Conservation (phyloP, 2,329 filamentous ascomycete genomes). For the Sporothrix schenckii region DNA sequence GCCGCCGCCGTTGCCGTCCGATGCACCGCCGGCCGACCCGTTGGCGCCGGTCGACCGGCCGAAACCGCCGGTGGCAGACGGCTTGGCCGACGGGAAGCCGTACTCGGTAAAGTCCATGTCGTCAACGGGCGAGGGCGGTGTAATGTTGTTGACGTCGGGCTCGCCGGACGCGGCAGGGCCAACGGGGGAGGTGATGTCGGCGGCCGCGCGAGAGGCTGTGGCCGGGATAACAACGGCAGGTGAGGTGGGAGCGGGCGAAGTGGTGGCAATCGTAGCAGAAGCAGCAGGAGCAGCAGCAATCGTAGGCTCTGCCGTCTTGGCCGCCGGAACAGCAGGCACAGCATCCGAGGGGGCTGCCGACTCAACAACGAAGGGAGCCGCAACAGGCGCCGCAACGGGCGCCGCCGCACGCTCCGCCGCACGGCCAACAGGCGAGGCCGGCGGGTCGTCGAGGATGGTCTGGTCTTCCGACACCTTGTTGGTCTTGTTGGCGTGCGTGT, state of each 20-base stretch:
- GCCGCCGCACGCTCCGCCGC: not conserved
- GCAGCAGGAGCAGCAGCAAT: too few species aligned
- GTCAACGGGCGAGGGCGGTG: constrained; percentile 46
- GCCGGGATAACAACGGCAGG: not conserved
- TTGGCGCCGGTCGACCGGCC: constrained; percentile 29
- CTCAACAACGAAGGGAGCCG: not conserved
- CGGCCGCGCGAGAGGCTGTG: not conserved
- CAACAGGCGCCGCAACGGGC: not conserved
- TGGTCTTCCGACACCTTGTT: not conserved
- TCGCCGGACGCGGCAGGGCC: not conserved
- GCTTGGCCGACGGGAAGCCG: constrained; percentile 11
- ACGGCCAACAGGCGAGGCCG: constrained; percentile 10
- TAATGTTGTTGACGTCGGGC: constrained; percentile 9
- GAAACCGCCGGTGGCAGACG: constrained; percentile 32
- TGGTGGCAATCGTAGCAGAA: not conserved
- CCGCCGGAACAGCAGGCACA: too few species aligned
- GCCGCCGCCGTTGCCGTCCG: constrained; percentile 28
- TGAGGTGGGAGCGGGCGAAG: constrained; percentile 23
- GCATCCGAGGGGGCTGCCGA: not conserved
- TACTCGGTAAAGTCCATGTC: constrained; percentile 45
- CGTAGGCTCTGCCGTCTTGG: too few species aligned
- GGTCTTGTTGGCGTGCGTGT: constrained; percentile 5
- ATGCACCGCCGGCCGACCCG: not conserved
- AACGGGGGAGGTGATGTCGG: constrained; percentile 18
- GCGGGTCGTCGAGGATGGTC: not conserved